Evolutionary conservation across 148 eudicot species (phyloP).

Genomic region (Linanthus parryae): DNA sequence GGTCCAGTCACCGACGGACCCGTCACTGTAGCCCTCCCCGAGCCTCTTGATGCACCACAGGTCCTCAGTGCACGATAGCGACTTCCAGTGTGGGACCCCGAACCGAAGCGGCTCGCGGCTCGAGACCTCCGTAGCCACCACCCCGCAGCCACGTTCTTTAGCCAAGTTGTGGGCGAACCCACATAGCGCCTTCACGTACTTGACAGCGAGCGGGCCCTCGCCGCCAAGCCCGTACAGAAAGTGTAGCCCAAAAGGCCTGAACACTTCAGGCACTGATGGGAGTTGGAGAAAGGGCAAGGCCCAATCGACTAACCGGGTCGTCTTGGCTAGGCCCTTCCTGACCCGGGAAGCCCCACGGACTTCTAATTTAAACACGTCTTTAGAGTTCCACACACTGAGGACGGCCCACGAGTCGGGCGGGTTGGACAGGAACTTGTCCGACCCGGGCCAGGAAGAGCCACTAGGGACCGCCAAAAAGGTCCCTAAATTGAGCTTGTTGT

Average conservation of each 20-base stretch:
- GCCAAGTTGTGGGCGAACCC: constrained; percentile 81
- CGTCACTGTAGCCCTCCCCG: constrained; percentile 69
- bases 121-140: constrained; percentile 83
- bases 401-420: constrained; percentile 89
- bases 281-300: constrained; percentile 65
- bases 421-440: constrained; percentile 24
- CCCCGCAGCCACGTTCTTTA: constrained; percentile 54
- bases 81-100: constrained; percentile 90
- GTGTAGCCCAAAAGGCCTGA: constrained; percentile 85
- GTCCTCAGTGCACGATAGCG: constrained; percentile 70
- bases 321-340: constrained; percentile 37
- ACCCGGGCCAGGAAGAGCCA: constrained; percentile 36
- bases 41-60: constrained; percentile 88
- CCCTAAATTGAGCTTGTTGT: constrained; percentile 55
- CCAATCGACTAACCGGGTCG: constrained; percentile 62
- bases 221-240: constrained; percentile 94
- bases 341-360: constrained; percentile 79
- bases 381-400: constrained; percentile 76
- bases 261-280: constrained; percentile 78
- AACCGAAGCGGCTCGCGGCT: constrained; percentile 56
- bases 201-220: constrained; percentile 51
- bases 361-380: constrained; percentile 61
- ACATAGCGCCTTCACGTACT: constrained; percentile 48
- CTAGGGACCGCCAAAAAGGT: constrained; percentile 65
- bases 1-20: constrained; percentile 75